Base-by-base conservation (phyloP, 73 alveolate species). In the Symbiodinium natans region DNA sequence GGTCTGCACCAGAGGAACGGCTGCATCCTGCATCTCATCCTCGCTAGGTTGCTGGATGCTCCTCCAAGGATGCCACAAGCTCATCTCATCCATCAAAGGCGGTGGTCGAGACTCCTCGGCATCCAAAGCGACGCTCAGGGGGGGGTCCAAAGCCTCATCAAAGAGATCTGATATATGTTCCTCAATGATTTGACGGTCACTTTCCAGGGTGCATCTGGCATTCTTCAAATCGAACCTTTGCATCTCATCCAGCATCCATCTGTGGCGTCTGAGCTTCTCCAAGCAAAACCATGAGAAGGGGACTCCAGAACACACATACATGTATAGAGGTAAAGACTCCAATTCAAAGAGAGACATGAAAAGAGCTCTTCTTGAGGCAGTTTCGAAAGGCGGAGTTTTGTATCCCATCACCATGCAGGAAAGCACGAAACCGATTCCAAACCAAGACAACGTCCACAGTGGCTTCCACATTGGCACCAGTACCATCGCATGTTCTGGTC, bases 191-290 rank as follows among this genome's bases (percentile, higher is more conserved):
- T 36, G 8, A 19, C 94, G 94, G 85, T 87, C 94, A 23, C 46
- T 59, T 56, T 87, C 94, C 31, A 59, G 41, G 29, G 54, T 56
- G 73, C 94, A 87, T 71, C 68, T 56, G 41, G 94, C 94, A 87
- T 59, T 87, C 68, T 85, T 19, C 6, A 87, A 68, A 38, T 87
- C 94, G 25, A 56, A 87, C 1, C 34, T 19, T 0, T 84, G 85
- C 94, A 87, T 87, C 85, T 87, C 85, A 56, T 87, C 85, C 42
- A 87, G 41, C 94, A 87, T 87, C 73, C 27, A n/a, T 71, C 68
- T 54, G 94, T 87, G 94, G 42, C 63, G 43, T 40, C 56, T 11
- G 34, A 87, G 83, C 41, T 87, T 87, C 42, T 39, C 73, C 36
- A 59, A 27, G 71, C 94, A 87, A 23, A 87, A 38, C 85, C 85